These are phyloP conservation scores for Oxyria digyna DNA, from an alignment of 148 eudicot genomes.

Conservation along the genomic window DNA sequence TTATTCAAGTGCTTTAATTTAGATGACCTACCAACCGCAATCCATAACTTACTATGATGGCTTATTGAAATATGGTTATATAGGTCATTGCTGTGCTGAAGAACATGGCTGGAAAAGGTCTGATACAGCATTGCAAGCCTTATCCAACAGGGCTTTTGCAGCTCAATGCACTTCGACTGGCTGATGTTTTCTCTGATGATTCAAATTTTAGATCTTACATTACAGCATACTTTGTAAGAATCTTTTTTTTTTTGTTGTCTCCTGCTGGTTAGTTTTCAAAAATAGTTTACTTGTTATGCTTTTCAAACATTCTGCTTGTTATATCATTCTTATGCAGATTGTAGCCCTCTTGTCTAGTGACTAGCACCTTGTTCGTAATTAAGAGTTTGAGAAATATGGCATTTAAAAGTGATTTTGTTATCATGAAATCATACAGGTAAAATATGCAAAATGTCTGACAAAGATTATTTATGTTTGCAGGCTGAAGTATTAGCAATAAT, in stretches of 20 bases:
- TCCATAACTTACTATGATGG: neutral
- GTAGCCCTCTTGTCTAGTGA: neutral
- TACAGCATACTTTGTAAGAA: constrained; percentile 62
- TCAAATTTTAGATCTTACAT: constrained; percentile 83
- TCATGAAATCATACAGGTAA: neutral
- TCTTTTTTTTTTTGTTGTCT: constrained; percentile 13
- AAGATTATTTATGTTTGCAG: constrained; percentile 29
- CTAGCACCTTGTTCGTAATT: neutral
- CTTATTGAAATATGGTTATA: constrained; percentile 12
- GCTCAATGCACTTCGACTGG: constrained; percentile 80
- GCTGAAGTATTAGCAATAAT: constrained; percentile 66
- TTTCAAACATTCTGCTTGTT: neutral
- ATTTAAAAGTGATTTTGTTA: neutral
- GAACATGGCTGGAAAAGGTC: constrained; percentile 41
- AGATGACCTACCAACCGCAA: neutral
- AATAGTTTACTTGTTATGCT: neutral
- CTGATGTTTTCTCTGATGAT: constrained; percentile 95
- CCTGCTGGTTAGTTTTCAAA: neutral
- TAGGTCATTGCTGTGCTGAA: constrained; percentile 76
- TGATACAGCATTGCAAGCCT: constrained; percentile 24
- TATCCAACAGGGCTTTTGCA: constrained; percentile 73
- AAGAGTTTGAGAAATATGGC: neutral
- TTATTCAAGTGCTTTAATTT: neutral
- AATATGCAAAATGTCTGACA: neutral
- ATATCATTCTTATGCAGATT: constrained; percentile 1